Base-by-base conservation (phyloP, 2,329 filamentous ascomycete genomes). In the Zasmidium citrigriseum region DNA sequence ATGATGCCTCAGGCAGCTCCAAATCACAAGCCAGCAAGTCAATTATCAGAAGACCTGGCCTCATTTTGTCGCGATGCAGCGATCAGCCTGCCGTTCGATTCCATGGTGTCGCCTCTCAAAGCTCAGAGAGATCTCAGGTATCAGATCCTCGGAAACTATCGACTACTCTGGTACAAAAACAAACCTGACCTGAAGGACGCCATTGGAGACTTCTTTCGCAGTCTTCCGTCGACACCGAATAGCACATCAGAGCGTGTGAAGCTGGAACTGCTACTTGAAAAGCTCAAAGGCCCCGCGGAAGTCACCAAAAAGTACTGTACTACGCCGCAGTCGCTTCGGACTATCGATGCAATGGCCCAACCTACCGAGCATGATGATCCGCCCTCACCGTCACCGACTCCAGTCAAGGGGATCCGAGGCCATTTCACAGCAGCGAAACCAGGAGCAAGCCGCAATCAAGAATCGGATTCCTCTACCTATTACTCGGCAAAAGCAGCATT, bases 101-200 rank as follows among this genome's bases (percentile, higher is more conserved):
- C 44, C 11, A n/a, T 7, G 4, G 3, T 23, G 29, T 52, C 50
- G 7, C 50, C 50, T 18, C 11, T 9, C 12, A 44, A 21, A 14
- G 20, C 44, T 22, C 14, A 25, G 5, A 21, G 16, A 3, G 23
- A 21, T n/a, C 20, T 52, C 2, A 38, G 20, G 34, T 14, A n/a
- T 4, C 18, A 25, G 16, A 38, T 24, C 2, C 10, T 41, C 18
- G 24, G 51, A 4, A 18, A 4, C 10, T 60, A 54, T 50, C 34
- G 47, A 16, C 21, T 61, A 5, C 50, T 61, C 5, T 61, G 55
- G 51, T 61, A 25, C 23, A 58, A 54, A 41, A 51, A 58, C 34
- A 34, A 25, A 27, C n/a, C 20, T 21, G 41, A 51, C 7, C 46
- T 61, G 9, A 20, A 48, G 4, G 20, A 34, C 24, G 55, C 55